These are phyloP conservation scores for Priceomyces haplophilus DNA, from an alignment of 805 yeast genomes.

Conservation along the genomic window DNA sequence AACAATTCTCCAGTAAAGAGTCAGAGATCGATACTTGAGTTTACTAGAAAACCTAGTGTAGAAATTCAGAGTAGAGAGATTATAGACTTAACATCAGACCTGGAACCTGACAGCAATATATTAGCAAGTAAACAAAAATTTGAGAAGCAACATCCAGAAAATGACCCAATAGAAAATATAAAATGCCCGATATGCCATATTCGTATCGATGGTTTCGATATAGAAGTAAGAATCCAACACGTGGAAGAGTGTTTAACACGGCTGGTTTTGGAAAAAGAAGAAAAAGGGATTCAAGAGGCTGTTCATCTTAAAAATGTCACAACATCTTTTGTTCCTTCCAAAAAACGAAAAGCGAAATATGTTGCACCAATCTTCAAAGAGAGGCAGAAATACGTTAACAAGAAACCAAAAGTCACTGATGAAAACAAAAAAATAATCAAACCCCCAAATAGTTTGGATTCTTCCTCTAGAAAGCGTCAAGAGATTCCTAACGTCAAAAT, in stretches of 20 bases:
- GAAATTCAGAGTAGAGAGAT: slow-evolving; percentile 4
- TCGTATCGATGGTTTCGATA: slow-evolving; percentile 33
- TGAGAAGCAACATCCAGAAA: not conserved
- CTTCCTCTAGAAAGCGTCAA: slow-evolving; percentile 21
- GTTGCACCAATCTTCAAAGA: slow-evolving; percentile 8
- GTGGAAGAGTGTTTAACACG: slow-evolving; percentile 51
- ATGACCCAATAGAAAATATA: slow-evolving; percentile 3
- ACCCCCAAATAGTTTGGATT: slow-evolving; percentile 12
- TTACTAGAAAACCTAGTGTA: slow-evolving; percentile 8
- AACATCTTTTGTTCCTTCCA: not conserved
- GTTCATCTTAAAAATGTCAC: not conserved
- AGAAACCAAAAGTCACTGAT: slow-evolving; percentile 1
- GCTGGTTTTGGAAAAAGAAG: slow-evolving; percentile 30
- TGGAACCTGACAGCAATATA: slow-evolving; percentile 1
- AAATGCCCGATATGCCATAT: slow-evolving; percentile 55
- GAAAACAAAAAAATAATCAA: slow-evolving; percentile 5
- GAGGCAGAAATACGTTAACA: slow-evolving; percentile 16
- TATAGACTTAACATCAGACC: slow-evolving; percentile 16
- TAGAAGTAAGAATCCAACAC: slow-evolving; percentile 49
- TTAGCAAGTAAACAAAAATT: not conserved
- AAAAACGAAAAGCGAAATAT: slow-evolving; percentile 15
- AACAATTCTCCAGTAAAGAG: slow-evolving; percentile 6
- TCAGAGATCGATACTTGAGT: slow-evolving; percentile 27
- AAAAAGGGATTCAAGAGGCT: slow-evolving; percentile 20
- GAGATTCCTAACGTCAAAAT: slow-evolving; percentile 54